Percentiles rank a stretch among this genome's conserved stretches.
phyloP scores from a whole-genome alignment of 192 early-diverging fungal species.

The Podila minutissima region DNA sequence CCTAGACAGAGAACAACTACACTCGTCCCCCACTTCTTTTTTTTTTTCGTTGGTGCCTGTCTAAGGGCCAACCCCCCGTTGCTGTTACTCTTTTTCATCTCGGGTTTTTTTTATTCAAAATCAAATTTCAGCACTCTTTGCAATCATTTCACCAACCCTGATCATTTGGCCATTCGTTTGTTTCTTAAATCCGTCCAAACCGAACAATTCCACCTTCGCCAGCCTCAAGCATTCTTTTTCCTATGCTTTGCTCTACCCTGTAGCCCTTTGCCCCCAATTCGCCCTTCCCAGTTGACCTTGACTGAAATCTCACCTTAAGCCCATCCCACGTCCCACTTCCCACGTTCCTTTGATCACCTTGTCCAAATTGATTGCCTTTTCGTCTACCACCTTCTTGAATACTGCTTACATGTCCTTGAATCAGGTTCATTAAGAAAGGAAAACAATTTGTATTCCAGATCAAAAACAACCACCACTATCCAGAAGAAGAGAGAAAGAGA shows the following conservation, averaged over 20 bases:
- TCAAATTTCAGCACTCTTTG: not conserved
- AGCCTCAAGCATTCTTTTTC: not conserved
- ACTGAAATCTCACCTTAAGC: not conserved
- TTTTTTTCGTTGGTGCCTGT: constrained; percentile 45
- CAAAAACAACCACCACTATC: not conserved
- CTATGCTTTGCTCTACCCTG: constrained; percentile 7
- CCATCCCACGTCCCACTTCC: not conserved
- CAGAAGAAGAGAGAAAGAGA: constrained; percentile 23
- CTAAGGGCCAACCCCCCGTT: constrained; percentile 50
- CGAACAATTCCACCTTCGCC: not conserved
- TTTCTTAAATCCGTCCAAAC: not conserved
- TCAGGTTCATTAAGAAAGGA: not conserved
- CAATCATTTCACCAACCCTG: not conserved
- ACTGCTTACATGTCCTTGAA: constrained; percentile 12
- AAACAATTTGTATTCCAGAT: constrained; percentile 13
- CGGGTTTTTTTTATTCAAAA: constrained; percentile 21
- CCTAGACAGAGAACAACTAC: not conserved
- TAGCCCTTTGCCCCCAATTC: not conserved
- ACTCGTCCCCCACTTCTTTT: constrained; percentile 4
- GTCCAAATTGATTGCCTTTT: constrained; percentile 6
- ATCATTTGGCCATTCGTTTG: not conserved
- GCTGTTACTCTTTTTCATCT: constrained; percentile 19
- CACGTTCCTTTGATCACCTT: constrained; percentile 6
- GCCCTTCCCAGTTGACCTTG: not conserved
- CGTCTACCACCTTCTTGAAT: not conserved